phyloP scores from a whole-genome alignment of 352 stramenopile species.

The Pythium plurisporium region DNA sequence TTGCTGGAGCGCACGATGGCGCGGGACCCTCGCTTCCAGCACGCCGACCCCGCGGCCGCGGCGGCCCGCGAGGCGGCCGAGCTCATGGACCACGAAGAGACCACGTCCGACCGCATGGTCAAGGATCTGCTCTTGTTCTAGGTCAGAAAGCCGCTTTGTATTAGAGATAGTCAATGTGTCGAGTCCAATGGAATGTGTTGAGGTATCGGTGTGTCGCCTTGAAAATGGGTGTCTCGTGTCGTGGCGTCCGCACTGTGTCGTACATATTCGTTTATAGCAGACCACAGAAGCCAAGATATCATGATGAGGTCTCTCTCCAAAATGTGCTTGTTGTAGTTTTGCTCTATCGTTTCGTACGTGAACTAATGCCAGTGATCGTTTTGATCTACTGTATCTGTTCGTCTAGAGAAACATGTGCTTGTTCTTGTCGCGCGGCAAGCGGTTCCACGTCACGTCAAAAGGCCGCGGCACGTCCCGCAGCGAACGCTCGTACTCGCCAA shows the following conservation, averaged over 20 bases:
- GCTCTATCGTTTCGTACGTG: no score
- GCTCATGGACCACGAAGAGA: constrained; percentile 42
- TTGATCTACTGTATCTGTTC: background rate
- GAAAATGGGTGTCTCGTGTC: no score
- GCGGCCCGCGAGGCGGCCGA: constrained; percentile 22
- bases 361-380: background rate
- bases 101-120: constrained; percentile 77
- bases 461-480: constrained; percentile 43
- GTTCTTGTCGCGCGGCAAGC: constrained; percentile 50
- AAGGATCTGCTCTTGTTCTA: constrained; percentile 85
- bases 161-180: no score
- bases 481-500: constrained; percentile 35
- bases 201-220: no score
- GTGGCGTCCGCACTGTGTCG: no score
- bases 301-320: no score
- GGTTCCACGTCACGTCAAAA: constrained; percentile 78
- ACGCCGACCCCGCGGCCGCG: constrained; percentile 14
- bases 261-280: no score
- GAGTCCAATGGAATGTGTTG: no score
- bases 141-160: constrained; percentile 14
- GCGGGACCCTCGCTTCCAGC: constrained; percentile 63
- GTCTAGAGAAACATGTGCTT: constrained; percentile 66
- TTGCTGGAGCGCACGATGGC: constrained; percentile 84
- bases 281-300: no score
- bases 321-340: no score